These are phyloP conservation scores for Kazachstania bromeliacearum DNA, from an alignment of 805 yeast genomes.

Conservation along the genomic window DNA sequence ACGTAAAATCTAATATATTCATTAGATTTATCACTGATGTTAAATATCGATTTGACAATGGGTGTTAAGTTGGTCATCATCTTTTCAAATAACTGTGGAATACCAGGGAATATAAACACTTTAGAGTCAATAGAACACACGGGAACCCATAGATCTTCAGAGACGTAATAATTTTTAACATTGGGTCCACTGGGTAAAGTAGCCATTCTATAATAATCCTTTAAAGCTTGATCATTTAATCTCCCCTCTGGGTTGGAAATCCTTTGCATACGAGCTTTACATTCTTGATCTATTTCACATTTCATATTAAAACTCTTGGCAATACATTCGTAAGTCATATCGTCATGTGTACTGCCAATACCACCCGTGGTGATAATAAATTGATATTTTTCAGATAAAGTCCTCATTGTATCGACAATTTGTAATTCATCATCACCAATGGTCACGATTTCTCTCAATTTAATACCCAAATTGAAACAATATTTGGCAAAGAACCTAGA, in stretches of 20 bases:
- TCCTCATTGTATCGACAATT: constrained; percentile 43
- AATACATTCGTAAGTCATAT: constrained; percentile 70
- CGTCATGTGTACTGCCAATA: constrained; percentile 88
- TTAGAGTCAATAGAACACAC: constrained; percentile 56
- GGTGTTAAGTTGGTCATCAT: constrained; percentile 41
- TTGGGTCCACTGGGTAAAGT: constrained; percentile 48
- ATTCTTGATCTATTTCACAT: constrained; percentile 43
- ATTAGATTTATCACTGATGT: constrained; percentile 25
- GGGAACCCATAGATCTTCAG: constrained; percentile 72
- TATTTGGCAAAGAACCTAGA: constrained; percentile 60
- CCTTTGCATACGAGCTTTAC: constrained; percentile 50
- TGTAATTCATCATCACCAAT: constrained; percentile 70
- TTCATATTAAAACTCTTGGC: constrained; percentile 53
- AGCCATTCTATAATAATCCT: constrained; percentile 73
- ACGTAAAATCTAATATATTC: constrained; percentile 45
- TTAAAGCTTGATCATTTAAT: constrained; percentile 35
- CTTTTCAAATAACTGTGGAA: constrained; percentile 61
- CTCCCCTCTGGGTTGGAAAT: constrained; percentile 33
- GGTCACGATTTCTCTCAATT: constrained; percentile 55
- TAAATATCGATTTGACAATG: constrained; percentile 29
- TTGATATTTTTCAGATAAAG: constrained; percentile 44
- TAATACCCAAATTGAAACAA: constrained; percentile 61
- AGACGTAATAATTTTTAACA: constrained; percentile 40
- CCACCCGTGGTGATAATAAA: constrained; percentile 56
- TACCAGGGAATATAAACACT: constrained; percentile 73